Percentiles rank a stretch among this genome's conserved stretches.
These are phyloP conservation scores for Syncephalastrum sp. DNA, from an alignment of 371 early-diverging fungal genomes.

Conservation along the genomic window DNA sequence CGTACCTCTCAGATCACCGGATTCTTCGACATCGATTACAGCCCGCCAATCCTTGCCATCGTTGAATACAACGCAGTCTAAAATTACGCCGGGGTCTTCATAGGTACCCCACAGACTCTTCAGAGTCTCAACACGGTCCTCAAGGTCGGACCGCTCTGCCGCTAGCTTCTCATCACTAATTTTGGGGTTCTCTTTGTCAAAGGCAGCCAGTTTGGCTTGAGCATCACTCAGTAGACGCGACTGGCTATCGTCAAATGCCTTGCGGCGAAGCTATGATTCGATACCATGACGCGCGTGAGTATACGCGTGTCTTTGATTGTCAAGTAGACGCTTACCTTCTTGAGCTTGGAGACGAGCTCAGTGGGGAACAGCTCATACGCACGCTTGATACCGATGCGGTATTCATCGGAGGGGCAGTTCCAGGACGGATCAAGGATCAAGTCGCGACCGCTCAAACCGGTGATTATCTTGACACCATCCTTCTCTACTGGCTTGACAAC, in stretches of 20 bases:
- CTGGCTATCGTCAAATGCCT: conserved; percentile 65
- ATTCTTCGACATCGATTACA: conserved; percentile 74
- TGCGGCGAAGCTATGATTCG: conserved; percentile 59
- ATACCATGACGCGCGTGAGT: neutral
- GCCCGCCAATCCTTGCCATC: conserved; percentile 90
- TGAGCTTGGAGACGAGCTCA: conserved; percentile 55
- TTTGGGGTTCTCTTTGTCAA: conserved; percentile 38
- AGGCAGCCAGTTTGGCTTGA: conserved; percentile 55
- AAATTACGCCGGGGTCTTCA: conserved; percentile 76
- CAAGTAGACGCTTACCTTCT: conserved; percentile 36
- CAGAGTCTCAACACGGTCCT: conserved; percentile 69
- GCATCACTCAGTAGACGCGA: conserved; percentile 62
- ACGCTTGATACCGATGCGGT: conserved; percentile 81
- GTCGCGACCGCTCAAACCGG: conserved; percentile 76
- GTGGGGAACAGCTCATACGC: conserved; percentile 78
- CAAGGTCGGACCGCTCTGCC: conserved; percentile 58
- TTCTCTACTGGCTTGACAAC: conserved; percentile 54
- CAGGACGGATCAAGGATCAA: conserved; percentile 71
- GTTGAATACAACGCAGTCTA: conserved; percentile 86
- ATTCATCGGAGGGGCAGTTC: conserved; percentile 79
- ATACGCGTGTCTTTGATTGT: neutral
- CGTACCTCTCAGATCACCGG: conserved; percentile 76
- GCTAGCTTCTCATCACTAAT: conserved; percentile 24
- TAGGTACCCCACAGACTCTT: conserved; percentile 62
- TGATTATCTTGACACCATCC: conserved; percentile 47